phyloP scores from a whole-genome alignment of 2,329 filamentous ascomycete species.

The Calonectria multiphialidica region DNA sequence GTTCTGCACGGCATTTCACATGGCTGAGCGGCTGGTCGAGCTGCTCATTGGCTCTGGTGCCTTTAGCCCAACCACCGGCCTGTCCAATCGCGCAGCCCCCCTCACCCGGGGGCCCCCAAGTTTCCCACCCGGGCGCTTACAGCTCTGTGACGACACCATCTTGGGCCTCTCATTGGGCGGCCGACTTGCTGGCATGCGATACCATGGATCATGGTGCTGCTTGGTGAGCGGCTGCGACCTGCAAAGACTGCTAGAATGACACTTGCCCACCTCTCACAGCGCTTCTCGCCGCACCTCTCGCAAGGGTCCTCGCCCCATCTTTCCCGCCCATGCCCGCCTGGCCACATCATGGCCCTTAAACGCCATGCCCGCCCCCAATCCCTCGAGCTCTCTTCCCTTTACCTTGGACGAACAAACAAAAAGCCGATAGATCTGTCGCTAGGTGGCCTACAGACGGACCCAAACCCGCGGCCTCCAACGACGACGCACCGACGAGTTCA shows the following conservation, averaged over 20 bases:
- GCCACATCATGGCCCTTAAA: conserved; percentile 44
- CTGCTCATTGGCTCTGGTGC: conserved; percentile 40
- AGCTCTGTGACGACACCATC: conserved; percentile 30
- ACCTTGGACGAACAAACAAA: conserved; percentile 13
- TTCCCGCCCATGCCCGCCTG: conserved; percentile 15
- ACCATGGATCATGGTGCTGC: conserved; percentile 20
- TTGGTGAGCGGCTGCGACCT: conserved; percentile 19
- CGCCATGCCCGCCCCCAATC: conserved; percentile 39
- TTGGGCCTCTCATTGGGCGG: conserved; percentile 43
- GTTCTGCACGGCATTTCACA: conserved; percentile 35
- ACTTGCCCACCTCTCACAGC: conserved; percentile 26
- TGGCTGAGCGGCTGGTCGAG: conserved; percentile 25
- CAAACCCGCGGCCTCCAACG: conserved; percentile 7
- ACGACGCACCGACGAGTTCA: background rate
- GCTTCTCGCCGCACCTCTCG: conserved; percentile 17
- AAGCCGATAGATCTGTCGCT: conserved; percentile 17
- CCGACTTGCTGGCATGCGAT: conserved; percentile 13
- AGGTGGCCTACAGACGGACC: conserved; percentile 28
- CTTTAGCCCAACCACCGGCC: conserved; percentile 29
- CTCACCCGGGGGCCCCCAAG: conserved; percentile 31
- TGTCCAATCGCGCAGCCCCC: conserved; percentile 43
- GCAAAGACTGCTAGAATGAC: conserved; percentile 10
- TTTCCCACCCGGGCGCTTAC: conserved; percentile 49
- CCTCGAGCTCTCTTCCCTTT: conserved; percentile 21
- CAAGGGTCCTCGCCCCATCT: conserved; percentile 23